Evolutionary conservation across 371 early-diverging fungal genomes (phyloP).

Genomic region (Mortierella sp.): DNA sequence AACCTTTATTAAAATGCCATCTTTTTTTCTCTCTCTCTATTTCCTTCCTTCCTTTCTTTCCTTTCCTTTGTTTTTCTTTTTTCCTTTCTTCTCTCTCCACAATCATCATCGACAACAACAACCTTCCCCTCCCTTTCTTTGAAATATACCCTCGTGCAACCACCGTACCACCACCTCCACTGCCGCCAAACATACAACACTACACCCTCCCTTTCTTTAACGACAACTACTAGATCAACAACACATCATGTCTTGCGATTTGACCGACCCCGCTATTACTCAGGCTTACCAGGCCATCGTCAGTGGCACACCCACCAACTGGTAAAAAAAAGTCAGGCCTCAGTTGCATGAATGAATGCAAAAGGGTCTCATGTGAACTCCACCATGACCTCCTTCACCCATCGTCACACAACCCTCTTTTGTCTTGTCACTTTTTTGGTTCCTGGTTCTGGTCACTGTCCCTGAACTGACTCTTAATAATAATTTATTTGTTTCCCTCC

Average conservation of each 20-base stretch:
- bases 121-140: background rate
- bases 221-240: background rate
- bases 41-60: background rate
- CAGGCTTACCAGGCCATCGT: constrained; percentile 75
- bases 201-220: background rate
- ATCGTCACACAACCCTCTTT: background rate
- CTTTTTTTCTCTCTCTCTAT: background rate
- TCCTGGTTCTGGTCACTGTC: constrained; percentile 11
- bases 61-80: background rate
- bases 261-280: constrained; percentile 75
- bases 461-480: background rate
- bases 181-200: background rate
- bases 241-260: constrained; percentile 76
- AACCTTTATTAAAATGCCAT: background rate
- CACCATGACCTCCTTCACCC: background rate
- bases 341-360: background rate
- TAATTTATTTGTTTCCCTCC: background rate
- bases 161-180: background rate
- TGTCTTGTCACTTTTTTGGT: background rate
- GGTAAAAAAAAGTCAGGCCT: constrained; percentile 56
- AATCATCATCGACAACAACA: background rate
- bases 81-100: constrained; percentile 2
- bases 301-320: constrained; percentile 67
- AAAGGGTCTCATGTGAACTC: background rate
- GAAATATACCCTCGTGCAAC: background rate